Conservation (phyloP, 192 early-diverging fungal species). For the Hyaloraphidium curvatum region DNA sequence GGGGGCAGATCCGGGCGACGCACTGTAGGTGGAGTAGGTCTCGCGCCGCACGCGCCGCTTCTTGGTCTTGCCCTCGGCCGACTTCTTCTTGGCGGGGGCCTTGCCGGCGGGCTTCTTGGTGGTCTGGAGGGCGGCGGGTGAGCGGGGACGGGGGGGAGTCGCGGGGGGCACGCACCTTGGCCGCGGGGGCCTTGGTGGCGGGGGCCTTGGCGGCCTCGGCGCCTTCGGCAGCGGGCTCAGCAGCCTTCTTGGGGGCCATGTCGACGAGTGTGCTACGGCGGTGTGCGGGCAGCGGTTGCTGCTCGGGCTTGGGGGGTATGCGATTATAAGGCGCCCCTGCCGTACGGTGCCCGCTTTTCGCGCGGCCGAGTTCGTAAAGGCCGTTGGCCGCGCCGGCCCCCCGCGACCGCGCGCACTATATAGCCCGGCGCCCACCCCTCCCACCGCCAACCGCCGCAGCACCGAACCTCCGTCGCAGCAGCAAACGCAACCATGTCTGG, state of each 20-base stretch:
- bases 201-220: conserved; percentile 38
- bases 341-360: too few relatives aligned
- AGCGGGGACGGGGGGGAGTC: neutral
- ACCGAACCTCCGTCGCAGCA: too few relatives aligned
- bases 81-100: neutral
- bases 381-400: too few relatives aligned
- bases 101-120: conserved; percentile 4
- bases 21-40: conserved; percentile 80
- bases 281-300: too few relatives aligned
- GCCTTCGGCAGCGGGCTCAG: conserved; percentile 36
- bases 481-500: too few relatives aligned
- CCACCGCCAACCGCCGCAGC: too few relatives aligned
- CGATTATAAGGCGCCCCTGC: too few relatives aligned
- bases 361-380: too few relatives aligned
- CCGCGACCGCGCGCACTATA: too few relatives aligned
- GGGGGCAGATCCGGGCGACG: neutral
- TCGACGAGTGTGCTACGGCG: neutral
- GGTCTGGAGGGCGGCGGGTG: neutral
- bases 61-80: conserved; percentile 30
- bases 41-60: conserved; percentile 47
- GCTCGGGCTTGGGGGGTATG: too few relatives aligned
- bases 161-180: conserved; percentile 10
- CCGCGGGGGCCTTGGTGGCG: conserved; percentile 21
- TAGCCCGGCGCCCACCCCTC: too few relatives aligned
- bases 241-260: conserved; percentile 40